Conservation (phyloP, 768 basidiomycete genomes). For the Panaeolus papilionaceus region DNA sequence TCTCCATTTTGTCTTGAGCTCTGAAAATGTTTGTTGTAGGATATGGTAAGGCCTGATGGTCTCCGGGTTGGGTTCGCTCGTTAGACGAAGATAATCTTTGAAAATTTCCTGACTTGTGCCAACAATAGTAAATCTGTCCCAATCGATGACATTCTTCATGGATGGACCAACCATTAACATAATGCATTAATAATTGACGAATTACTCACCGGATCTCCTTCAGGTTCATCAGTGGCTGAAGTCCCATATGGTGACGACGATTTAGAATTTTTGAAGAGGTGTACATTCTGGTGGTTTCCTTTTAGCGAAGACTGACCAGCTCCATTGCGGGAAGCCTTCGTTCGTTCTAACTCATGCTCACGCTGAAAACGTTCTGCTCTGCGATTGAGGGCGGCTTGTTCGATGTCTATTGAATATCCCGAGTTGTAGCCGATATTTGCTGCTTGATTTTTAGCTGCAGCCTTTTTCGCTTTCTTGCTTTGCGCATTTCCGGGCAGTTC, state of each 20-base stretch:
- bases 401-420: slow-evolving; percentile 54
- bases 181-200: slow-evolving; percentile 12
- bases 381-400: slow-evolving; percentile 72
- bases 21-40: slow-evolving; percentile 82
- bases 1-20: slow-evolving; percentile 90
- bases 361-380: slow-evolving; percentile 91
- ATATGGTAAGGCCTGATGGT: slow-evolving; percentile 90
- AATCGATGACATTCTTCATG: slow-evolving; percentile 91
- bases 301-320: slow-evolving; percentile 40
- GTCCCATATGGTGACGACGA: slow-evolving; percentile 28
- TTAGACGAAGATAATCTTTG: slow-evolving; percentile 95
- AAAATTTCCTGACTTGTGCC: slow-evolving; percentile 90
- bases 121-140: slow-evolving; percentile 96
- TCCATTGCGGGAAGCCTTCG: slow-evolving; percentile 54
- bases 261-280: slow-evolving; percentile 48
- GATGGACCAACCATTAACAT: background rate
- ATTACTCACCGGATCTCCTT: slow-evolving; percentile 69
- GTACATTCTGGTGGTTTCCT: slow-evolving; percentile 55
- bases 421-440: slow-evolving; percentile 42
- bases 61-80: slow-evolving; percentile 93
- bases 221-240: slow-evolving; percentile 63
- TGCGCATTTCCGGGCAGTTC: slow-evolving; percentile 37
- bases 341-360: slow-evolving; percentile 85
- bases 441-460: slow-evolving; percentile 46
- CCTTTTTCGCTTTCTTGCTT: slow-evolving; percentile 71